Evolutionary conservation across 2,329 filamentous ascomycete species (phyloP).

Genomic region (Sporothrix curviconia): DNA sequence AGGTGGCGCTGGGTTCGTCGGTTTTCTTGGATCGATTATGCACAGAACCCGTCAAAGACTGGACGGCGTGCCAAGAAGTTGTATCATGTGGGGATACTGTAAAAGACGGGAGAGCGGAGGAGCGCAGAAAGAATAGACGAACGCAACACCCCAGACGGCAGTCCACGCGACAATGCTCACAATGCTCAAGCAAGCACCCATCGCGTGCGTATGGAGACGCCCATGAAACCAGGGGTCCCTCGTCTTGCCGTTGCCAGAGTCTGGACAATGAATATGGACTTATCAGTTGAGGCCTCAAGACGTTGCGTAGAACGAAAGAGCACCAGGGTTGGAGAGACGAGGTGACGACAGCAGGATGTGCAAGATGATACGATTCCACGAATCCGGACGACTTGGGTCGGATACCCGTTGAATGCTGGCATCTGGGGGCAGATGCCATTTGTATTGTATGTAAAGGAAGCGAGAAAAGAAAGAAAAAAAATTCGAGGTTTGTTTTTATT

Average conservation of each 20-base stretch:
- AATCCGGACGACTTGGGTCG: neutral
- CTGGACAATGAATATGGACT: no score
- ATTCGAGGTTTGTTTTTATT: neutral
- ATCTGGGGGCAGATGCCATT: neutral
- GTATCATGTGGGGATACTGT: no score
- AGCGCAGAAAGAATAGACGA: neutral
- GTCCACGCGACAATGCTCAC: neutral
- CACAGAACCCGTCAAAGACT: neutral
- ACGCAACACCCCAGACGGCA: neutral
- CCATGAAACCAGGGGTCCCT: slow-evolving; percentile 7
- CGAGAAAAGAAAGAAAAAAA: neutral
- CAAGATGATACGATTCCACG: neutral
- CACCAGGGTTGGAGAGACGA: no score
- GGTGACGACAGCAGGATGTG: neutral
- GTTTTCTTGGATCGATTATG: no score
- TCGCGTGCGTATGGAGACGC: neutral
- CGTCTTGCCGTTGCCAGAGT: neutral
- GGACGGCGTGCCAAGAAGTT: neutral
- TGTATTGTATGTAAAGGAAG: neutral
- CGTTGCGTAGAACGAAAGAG: no score
- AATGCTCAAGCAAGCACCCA: neutral
- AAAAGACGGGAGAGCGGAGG: neutral
- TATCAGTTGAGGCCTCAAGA: no score
- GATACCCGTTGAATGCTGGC: no score
- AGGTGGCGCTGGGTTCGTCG: no score